A percentile compares a stretch with the other conserved stretches of the same genome.
phyloP scores from a whole-genome alignment of 306 rosid species.

The Sicyos baderoa region DNA sequence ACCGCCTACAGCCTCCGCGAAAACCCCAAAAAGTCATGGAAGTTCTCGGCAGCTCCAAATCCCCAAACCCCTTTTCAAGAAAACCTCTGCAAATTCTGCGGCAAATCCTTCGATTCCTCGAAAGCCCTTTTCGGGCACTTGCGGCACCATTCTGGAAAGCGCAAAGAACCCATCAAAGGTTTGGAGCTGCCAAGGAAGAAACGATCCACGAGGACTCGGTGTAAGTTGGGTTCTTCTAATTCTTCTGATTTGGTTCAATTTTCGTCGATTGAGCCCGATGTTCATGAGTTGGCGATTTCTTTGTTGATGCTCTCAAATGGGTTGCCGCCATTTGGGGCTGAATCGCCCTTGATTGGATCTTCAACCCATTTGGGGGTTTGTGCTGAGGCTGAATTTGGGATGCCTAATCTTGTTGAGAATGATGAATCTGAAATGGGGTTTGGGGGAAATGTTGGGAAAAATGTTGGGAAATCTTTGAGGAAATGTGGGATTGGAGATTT shows the following conservation, averaged over 20 bases:
- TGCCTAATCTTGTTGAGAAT: conserved; percentile 19
- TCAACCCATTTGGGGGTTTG: neutral
- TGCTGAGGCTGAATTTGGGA: conserved; percentile 1
- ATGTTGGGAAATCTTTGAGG: conserved; percentile 17
- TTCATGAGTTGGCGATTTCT: conserved; percentile 30
- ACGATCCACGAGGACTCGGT: conserved; percentile 38
- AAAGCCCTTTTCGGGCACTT: conserved; percentile 44
- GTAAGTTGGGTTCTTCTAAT: conserved; percentile 2
- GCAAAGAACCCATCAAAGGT: conserved; percentile 25
- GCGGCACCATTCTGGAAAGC: conserved; percentile 39
- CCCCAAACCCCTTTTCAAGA: conserved; percentile 11
- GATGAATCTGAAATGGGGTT: neutral
- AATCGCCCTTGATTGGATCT: neutral
- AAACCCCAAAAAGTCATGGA: conserved; percentile 40
- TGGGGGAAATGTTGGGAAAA: conserved; percentile 18
- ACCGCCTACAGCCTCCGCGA: conserved; percentile 31
- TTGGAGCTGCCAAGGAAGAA: conserved; percentile 32
- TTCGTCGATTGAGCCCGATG: conserved; percentile 23
- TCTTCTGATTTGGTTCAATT: conserved; percentile 21
- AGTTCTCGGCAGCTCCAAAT: conserved; percentile 25
- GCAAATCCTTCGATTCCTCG: conserved; percentile 29
- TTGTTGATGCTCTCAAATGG: conserved; percentile 39
- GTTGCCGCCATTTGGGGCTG: conserved; percentile 9
- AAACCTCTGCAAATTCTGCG: conserved; percentile 31
- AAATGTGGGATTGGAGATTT: conserved; percentile 16